A percentile compares a stretch with the other conserved stretches of the same genome.
These are phyloP conservation scores for Cyphellophora europaea DNA, from an alignment of 2,329 filamentous ascomycete genomes.

Conservation along the genomic window DNA sequence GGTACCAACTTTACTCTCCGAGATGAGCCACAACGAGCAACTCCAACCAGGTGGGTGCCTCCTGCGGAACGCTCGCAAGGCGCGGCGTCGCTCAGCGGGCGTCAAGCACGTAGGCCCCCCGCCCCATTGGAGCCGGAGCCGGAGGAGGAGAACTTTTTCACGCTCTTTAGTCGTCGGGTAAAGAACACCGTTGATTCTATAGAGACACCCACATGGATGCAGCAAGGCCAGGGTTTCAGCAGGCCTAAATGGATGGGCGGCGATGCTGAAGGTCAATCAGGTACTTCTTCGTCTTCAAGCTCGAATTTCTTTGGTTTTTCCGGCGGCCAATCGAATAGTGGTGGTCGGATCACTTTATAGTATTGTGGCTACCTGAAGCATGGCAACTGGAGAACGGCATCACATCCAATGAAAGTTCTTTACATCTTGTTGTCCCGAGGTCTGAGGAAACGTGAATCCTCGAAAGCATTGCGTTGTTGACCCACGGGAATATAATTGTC, in stretches of 20 bases:
- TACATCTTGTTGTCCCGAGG: no score
- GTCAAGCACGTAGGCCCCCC: slow-evolving; percentile 17
- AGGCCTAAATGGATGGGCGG: slow-evolving; percentile 74
- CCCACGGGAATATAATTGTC: no score
- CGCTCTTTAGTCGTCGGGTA: slow-evolving; percentile 72
- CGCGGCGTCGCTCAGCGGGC: slow-evolving; percentile 8
- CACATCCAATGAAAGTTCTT: no score
- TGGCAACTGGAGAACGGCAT: no score
- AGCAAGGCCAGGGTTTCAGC: slow-evolving; percentile 53
- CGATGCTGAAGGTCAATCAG: slow-evolving; percentile 17
- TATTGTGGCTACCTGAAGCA: no score
- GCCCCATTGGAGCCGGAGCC: slow-evolving; percentile 45
- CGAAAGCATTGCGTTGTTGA: no score
- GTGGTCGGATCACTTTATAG: no score
- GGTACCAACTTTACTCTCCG: slow-evolving; percentile 32
- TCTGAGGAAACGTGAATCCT: no score
- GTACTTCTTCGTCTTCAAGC: no score
- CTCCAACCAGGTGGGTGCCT: slow-evolving; percentile 21
- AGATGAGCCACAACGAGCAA: slow-evolving; percentile 3
- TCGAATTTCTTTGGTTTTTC: no score
- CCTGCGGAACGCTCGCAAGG: slow-evolving; percentile 21
- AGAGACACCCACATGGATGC: slow-evolving; percentile 71
- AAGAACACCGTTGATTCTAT: slow-evolving; percentile 85
- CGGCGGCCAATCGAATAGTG: no score
- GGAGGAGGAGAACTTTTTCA: slow-evolving; percentile 74